These are phyloP conservation scores for Quercus tomentella DNA, from an alignment of 331 rosid species.

Conservation along the genomic window DNA sequence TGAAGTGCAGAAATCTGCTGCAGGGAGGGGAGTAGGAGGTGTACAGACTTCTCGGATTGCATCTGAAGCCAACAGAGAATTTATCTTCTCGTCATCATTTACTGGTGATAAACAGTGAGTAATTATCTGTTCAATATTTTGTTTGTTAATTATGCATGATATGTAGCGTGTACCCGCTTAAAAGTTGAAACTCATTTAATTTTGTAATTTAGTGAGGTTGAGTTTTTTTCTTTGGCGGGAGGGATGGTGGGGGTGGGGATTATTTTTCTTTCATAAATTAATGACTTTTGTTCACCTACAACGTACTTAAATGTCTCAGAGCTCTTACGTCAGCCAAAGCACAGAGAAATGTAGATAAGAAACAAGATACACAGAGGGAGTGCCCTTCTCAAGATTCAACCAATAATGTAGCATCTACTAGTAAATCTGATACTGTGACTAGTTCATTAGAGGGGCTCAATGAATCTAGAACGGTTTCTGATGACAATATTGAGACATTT, in stretches of 20 bases:
- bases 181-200: background rate
- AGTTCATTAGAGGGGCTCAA: conserved; percentile 19
- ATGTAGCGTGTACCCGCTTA: conserved; percentile 2
- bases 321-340: conserved; percentile 53
- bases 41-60: conserved; percentile 88
- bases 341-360: conserved; percentile 44
- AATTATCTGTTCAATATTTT: conserved; percentile 10
- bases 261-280: background rate
- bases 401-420: conserved; percentile 29
- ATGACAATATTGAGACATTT: conserved; percentile 74
- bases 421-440: conserved; percentile 32
- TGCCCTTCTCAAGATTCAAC: conserved; percentile 33
- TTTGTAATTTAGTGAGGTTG: background rate
- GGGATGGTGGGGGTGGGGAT: background rate
- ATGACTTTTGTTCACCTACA: conserved; percentile 4
- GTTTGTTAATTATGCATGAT: background rate
- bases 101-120: conserved; percentile 91
- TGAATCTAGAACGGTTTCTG: conserved; percentile 43
- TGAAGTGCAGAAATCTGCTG: conserved; percentile 84
- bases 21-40: conserved; percentile 80
- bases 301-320: conserved; percentile 44
- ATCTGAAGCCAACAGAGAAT: conserved; percentile 90
- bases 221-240: background rate
- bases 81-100: conserved; percentile 86
- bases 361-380: conserved; percentile 25